Evolutionary conservation across 2,329 filamentous ascomycete genomes (phyloP), one percentile per base, ranked within the genome.

Genomic region (Claviceps fusiformis): DNA sequence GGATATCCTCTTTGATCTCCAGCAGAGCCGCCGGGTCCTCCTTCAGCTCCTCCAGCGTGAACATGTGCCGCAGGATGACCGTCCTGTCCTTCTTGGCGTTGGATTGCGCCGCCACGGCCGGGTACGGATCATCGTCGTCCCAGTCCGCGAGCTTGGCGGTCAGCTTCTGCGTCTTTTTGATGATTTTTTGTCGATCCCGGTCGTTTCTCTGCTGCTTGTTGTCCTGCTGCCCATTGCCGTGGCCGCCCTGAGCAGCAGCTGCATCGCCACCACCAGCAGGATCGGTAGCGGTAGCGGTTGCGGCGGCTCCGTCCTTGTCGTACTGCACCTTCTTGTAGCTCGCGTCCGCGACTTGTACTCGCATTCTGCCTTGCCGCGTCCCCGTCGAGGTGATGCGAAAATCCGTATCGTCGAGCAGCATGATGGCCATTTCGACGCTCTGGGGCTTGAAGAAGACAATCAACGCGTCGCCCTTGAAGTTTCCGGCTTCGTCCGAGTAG

Each of bases 361-460:
- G 79, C 76, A 96, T 95, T 57, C 77, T 83, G 31, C 83, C 86
- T 35, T 73, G 72, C 5, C 68, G 64, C n/a, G 67, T 76, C 61
- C 63, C 85, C 69, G 68, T 73, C 2, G 74, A 58, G 0, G 73
- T 73, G 57, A 87, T 76, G 56, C 92, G 80, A 64, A 97, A 93
- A 61, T 90, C 83, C 5, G 85, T 86, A 63, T 90, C 88, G 68
- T 95, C 88, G 13, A 89, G 77, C 63, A 93, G 77, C 73, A 85
- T 82, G 60, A 92, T 87, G 48, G 89, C 89, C 73, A 90, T 85
- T 46, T 86, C 75, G 56, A 98, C 92, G n/a, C 88, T 95, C 66
- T 95, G 90, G 0, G 90, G 87, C 62, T 93, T 89, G 78, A 95
- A 96, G 72, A 95, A 98, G 41, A 97, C 88, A 54, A 98, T 76